Base-by-base conservation (phyloP, 805 yeast genomes). In the Saturnispora gosingensis region DNA sequence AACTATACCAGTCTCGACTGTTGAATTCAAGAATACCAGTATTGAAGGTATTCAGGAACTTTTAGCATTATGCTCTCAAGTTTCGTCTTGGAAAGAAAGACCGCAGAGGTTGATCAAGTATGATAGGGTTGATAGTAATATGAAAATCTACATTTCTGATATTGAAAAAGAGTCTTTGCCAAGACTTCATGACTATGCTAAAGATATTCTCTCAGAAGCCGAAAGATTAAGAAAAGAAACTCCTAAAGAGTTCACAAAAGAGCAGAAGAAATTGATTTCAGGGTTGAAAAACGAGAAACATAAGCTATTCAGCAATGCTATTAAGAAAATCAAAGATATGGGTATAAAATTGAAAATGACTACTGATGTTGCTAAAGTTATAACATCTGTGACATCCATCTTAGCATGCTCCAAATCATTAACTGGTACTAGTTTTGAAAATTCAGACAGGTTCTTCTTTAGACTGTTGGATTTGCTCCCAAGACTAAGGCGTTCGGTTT, bases 241-340 rank as follows among this genome's bases (percentile, higher is more conserved):
- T 0, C 99, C 99, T 1, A 67, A 69, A 1, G 75, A 70, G 3
- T 71, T 75, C 57, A 83, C 77, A 4, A 88, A 90, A 50, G 95
- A 85, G 38, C 82, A 80, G 56, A 88, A 89, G 68, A 85, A 85
- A 63, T 61, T 71, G 1, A 67, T 84, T 38, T 82, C 89, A 2
- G 75, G 88, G 6, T 72, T 93, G 66, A 86, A 84, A 61, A 75
- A 83, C n/a, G 91, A 88, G 60, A 93, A 93, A 67, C 74, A 82
- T 54, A 85, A 83, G 57, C 67, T 89, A 6, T 69, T 95, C 50
- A 85, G 93, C 67, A 88, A 83, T 52, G 77, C 89, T 0, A 67
- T 93, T 54, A 81, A 81, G 55, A 93, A 87, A 57, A 69, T 91
- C 50, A 78, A 81, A 62, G 70, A 81, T 53, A 79, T 87, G 62